These are phyloP conservation scores for Clarireedia monteithiana DNA, from an alignment of 2,329 filamentous ascomycete genomes.

Conservation along the genomic window DNA sequence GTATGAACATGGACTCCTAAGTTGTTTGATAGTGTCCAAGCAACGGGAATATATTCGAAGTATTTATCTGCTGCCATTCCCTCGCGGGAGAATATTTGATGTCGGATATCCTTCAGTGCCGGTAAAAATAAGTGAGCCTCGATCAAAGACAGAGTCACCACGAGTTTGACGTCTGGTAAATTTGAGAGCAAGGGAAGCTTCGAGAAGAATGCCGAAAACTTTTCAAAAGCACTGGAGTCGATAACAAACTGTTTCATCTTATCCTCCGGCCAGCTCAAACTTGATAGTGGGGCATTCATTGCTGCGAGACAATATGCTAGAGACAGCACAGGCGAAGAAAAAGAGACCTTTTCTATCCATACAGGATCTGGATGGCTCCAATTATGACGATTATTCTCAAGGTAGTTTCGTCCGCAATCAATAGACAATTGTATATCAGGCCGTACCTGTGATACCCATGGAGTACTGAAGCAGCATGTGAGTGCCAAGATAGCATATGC, in stretches of 20 bases:
- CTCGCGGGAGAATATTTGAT: background rate
- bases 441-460: background rate
- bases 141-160: background rate
- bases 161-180: background rate
- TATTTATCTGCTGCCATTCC: background rate
- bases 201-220: background rate
- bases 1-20: background rate
- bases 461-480: background rate
- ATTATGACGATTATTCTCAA: background rate
- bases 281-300: background rate
- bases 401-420: background rate
- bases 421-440: background rate
- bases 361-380: background rate
- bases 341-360: constrained; percentile 1
- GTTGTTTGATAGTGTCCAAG: background rate
- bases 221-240: background rate
- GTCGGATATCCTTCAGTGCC: background rate
- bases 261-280: background rate
- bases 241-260: background rate
- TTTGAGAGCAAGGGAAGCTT: background rate
- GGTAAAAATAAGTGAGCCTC: background rate
- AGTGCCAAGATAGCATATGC: background rate
- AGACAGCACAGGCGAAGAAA: background rate
- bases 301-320: background rate
- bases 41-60: background rate